Base-by-base conservation (phyloP, 2,329 filamentous ascomycete genomes). In the Penicillium freii region DNA sequence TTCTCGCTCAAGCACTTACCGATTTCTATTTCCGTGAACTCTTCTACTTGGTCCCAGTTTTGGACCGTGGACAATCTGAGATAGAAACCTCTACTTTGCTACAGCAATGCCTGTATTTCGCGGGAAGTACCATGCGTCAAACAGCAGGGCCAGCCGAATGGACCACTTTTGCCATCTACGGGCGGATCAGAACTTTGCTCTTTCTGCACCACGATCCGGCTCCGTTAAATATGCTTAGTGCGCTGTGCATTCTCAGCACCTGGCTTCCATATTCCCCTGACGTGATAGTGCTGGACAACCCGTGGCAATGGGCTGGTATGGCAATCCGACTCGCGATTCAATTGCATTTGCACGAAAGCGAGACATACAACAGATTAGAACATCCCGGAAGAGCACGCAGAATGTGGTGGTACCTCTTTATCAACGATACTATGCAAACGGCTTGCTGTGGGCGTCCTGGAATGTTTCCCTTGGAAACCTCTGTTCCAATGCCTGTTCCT, bases 291-390 rank as follows among this genome's bases (percentile, higher is more conserved):
- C 36, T 60, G 11, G 55, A 60, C 23, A 58, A 51, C 13, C 58
- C 58, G 9, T 60, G 55, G 54, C 55, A 60, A 39, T 60, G 58
- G 58, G n/a, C 40, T 11, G 55, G 58, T 15, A 60, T 58, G 58
- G 58, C 42, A 39, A 58, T 58, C 11, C 45, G 58, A 40, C 47
- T 60, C 4, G 58, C 42, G 4, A 29, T 60, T 9, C 58, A 60
- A 17, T 27, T 60, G 17, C 58, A 58, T 10, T 17, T 57, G 19
- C 58, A 60, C 27, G 33, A 55, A 11, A 19, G 44, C 6, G 56
- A 48, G 31, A 23, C 58, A 23, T 58, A 60, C 31, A 17, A 25
- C 23, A 44, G 15, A 23, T 43, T 56, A 5, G 19, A 42, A 15
- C 17, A 58, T 23, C 50, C 56, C 19, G 52, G 42, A 33, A 42